Percentiles rank a stretch among this genome's conserved stretches.
Conservation (phyloP, 2,329 filamentous ascomycete species). For the Arthrobotrys musiformis region DNA sequence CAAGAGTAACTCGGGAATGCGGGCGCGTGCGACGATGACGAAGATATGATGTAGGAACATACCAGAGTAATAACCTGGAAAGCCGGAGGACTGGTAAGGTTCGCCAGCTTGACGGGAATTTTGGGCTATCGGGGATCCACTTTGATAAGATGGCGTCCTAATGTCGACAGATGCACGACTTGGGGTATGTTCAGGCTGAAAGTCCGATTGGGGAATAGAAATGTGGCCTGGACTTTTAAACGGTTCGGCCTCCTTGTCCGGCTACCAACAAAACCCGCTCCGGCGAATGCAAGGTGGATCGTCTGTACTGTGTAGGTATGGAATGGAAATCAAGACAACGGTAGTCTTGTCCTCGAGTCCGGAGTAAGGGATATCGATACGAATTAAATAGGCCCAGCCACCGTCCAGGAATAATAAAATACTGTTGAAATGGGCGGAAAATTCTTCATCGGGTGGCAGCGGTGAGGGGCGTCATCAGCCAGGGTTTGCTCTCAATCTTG, state of each 20-base stretch:
- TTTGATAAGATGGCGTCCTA: slow-evolving; percentile 38
- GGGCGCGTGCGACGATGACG: slow-evolving; percentile 22
- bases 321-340: not conserved
- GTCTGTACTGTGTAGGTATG: slow-evolving; percentile 13
- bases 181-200: slow-evolving; percentile 33
- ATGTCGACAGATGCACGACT: slow-evolving; percentile 20
- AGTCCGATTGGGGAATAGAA: slow-evolving; percentile 18
- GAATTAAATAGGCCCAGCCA: slow-evolving; percentile 19
- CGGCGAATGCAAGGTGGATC: not conserved
- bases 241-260: slow-evolving; percentile 13
- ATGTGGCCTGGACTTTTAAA: slow-evolving; percentile 22
- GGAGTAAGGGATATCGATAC: slow-evolving; percentile 25
- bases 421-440: slow-evolving; percentile 18
- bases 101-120: slow-evolving; percentile 55
- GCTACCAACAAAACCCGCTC: slow-evolving; percentile 5
- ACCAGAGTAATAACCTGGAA: slow-evolving; percentile 56
- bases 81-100: slow-evolving; percentile 51
- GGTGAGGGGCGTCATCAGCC: slow-evolving; percentile 22
- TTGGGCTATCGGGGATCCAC: slow-evolving; percentile 44
- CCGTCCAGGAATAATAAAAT: slow-evolving; percentile 14
- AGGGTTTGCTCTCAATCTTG: slow-evolving; percentile 27
- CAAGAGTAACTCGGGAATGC: not conserved
- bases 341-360: not conserved
- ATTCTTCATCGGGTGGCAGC: slow-evolving; percentile 25
- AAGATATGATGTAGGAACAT: slow-evolving; percentile 4